Evolutionary conservation across 192 early-diverging fungal species (phyloP), one percentile per base, ranked within the genome.

Genomic region (Linnemannia hyalina): DNA sequence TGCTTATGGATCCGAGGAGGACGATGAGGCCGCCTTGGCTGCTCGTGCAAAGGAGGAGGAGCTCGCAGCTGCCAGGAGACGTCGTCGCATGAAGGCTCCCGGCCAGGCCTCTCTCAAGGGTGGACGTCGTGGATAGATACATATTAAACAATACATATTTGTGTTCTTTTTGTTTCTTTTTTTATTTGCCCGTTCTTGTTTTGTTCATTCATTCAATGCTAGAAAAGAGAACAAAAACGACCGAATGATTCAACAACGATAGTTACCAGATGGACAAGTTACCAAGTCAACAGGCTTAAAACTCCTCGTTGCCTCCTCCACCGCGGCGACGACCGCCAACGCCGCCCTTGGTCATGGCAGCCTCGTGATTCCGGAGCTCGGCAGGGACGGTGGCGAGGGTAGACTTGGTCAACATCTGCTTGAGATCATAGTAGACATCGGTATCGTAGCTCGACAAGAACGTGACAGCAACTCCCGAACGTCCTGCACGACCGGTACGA

Each of bases 401-500:
- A 32, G 96, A 97, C 80, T 97, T 97, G 54, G 88, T 77, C 10
- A 96, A 74, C 92, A 95, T 93, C 79, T 93, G 90, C 80, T 94
- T 94, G 52, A 97, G 88, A 83, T 97, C 96, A 81, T 91, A 97
- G 84, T 95, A 93, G 57, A 99, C 97, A 76, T 97, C 97, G 7
- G 95, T 91, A 88, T 99, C 99, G 10, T 91, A 90, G 38, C 87
- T 90, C 23, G 94, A 88, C 68, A 99, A 80, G 79, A 99, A 99
- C 3, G 99, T 97, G 26, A 99, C 92, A 0, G 99, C 96, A 16
- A 95, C 90, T 55, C 99, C 99, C 22, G 92, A 91, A 73, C 95
- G 92, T 68, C 99, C 99, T n/a, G 98, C 99, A 88, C 99, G 95
- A 75, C 98, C 99, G 1, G 99, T 99, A 81, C 99, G 95, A 79